Conservation (phyloP, 176 grass and related monocot genomes). For the Cymbopogon citratus region DNA sequence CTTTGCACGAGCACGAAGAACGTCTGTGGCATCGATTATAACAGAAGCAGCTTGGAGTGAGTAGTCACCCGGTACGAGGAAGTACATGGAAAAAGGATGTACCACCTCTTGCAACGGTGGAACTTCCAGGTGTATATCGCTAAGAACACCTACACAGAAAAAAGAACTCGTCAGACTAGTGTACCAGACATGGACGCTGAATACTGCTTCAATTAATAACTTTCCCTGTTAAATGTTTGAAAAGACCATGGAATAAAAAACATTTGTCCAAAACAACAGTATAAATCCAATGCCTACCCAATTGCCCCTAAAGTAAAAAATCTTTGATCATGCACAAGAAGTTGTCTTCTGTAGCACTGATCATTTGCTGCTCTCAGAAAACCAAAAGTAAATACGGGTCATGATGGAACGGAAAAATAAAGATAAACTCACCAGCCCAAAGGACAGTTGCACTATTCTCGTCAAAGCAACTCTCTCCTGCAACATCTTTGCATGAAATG, state of each 20-base stretch:
- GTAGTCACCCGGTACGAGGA: constrained; percentile 93
- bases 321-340: background rate
- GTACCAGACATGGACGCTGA: background rate
- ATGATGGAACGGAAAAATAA: background rate
- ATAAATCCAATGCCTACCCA: background rate
- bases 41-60: constrained; percentile 69
- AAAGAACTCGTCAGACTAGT: background rate
- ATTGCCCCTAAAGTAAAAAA: background rate
- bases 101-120: constrained; percentile 69
- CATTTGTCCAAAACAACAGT: background rate
- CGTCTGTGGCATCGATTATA: constrained; percentile 74
- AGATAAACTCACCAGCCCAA: constrained; percentile 65
- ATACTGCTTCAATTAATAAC: background rate
- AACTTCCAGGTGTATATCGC: constrained; percentile 75
- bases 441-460: constrained; percentile 80
- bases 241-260: background rate
- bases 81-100: constrained; percentile 89
- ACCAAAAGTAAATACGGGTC: background rate
- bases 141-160: constrained; percentile 56
- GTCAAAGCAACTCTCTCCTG: constrained; percentile 76
- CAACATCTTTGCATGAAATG: constrained; percentile 91
- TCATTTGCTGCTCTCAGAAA: background rate
- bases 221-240: background rate
- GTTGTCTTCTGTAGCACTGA: background rate
- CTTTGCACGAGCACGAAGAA: constrained; percentile 83